Base-by-base conservation (phyloP, 2,329 filamentous ascomycete species). In the Pseudocercospora macadamiae region DNA sequence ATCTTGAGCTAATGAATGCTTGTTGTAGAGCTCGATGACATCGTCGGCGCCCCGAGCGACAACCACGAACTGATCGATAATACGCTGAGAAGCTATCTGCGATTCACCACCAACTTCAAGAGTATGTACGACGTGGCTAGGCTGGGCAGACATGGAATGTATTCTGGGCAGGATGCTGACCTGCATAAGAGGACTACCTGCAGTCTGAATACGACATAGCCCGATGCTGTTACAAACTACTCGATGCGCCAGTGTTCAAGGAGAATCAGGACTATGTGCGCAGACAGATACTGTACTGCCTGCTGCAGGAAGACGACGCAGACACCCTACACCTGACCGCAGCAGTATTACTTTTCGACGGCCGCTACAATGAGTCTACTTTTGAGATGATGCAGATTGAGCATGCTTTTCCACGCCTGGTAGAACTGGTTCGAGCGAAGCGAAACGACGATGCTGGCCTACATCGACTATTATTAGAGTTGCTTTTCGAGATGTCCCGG, bases 401-500 rank as follows among this genome's bases (percentile, higher is more conserved):
- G 73, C 88, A 89, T 14, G 90, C 88, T 64, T 99, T 99, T 73
- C 82, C 88, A 32, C 85, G 93, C 28, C 79, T 99, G 42, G 79
- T 97, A 28, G 91, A 96, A 63, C 79, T 99, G 65, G 88, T 97
- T 68, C 84, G 88, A 70, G 82, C 79, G 42, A 83, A 83, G 62
- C 82, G 82, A 51, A 28, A 61, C 18, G 48, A 39, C 9, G 32
- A 42, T 19, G 23, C 14, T 14, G 36, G 23, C 12, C 80, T 97
- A 61, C 91, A 97, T 76, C 86, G 89, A 32, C 78, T 95, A 62
- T 80, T 97, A 53, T 81, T 99, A 69, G 90, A 97, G 75, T 79
- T 99, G 57, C 83, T 97, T 72, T 99, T 96, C 76, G 95, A 97
- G 79, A 97, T 97, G 89, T 93, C 91, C 44, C 85, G 96, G 61